Evolutionary conservation across 257 asterid species (phyloP).

Genomic region (Catharanthus roseus): DNA sequence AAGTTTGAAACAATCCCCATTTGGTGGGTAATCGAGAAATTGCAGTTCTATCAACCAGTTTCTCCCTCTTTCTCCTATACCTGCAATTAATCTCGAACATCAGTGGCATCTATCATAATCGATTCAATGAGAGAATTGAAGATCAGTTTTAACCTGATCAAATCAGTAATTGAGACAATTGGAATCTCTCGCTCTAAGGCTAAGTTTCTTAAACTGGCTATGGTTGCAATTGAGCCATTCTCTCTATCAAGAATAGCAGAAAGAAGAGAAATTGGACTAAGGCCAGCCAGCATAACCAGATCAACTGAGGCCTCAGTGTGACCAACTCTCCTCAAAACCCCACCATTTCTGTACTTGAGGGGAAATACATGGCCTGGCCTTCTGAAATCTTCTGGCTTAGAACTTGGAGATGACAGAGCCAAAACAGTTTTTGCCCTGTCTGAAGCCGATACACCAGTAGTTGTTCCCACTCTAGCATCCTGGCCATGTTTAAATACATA

Average conservation of each 20-base stretch:
- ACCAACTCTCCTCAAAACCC: slow-evolving; percentile 69
- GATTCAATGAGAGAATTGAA: background rate
- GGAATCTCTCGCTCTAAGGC: slow-evolving; percentile 51
- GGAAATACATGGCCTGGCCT: slow-evolving; percentile 92
- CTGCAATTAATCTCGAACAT: slow-evolving; percentile 24
- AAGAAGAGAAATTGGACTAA: slow-evolving; percentile 53
- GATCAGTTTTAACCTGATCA: slow-evolving; percentile 77
- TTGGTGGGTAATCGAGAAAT: slow-evolving; percentile 62
- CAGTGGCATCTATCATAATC: background rate
- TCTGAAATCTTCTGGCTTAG: slow-evolving; percentile 64
- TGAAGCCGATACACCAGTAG: slow-evolving; percentile 72
- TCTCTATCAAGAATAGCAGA: slow-evolving; percentile 55
- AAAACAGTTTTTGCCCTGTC: slow-evolving; percentile 74
- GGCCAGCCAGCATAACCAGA: slow-evolving; percentile 55
- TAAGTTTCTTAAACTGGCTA: slow-evolving; percentile 41
- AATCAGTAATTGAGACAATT: slow-evolving; percentile 66
- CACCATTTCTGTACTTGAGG: slow-evolving; percentile 70
- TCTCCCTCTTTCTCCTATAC: slow-evolving; percentile 78
- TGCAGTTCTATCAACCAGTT: slow-evolving; percentile 60
- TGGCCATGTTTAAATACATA: slow-evolving; percentile 16
- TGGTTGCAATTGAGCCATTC: slow-evolving; percentile 64
- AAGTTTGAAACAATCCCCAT: slow-evolving; percentile 68
- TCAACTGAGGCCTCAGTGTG: slow-evolving; percentile 87
- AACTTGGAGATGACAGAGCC: slow-evolving; percentile 54
- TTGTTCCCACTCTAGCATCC: slow-evolving; percentile 75